Evolutionary conservation across 2,329 filamentous ascomycete species (phyloP), one percentile per base, ranked within the genome.

Genomic region (Zymoseptoria tritici): DNA sequence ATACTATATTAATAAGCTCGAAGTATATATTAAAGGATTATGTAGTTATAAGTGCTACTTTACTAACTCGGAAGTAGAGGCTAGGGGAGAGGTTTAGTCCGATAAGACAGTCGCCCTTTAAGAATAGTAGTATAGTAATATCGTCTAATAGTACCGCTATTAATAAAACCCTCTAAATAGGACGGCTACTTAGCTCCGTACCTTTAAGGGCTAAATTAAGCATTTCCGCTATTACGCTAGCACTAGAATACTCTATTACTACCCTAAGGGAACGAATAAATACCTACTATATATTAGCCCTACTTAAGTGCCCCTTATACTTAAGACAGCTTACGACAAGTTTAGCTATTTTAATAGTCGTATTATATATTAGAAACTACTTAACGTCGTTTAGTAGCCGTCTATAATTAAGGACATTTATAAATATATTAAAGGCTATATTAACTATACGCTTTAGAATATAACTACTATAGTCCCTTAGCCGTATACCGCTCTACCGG

Each of bases 331-430:
- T 7, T 42, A 55, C 16, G 9, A 55, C 42, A 9, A 55, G 3
- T 13, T 5, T 13, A 20, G 36, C 6, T 22, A 50, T 6, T 56
- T 56, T 55, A 55, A 20, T 8, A 20, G 16, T 31, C 22, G 49
- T 8, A 55, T 29, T 55, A 42, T 55, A 1, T 42, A 36, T n/a
- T 55, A 55, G n/a, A 55, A 55, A 24, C 16, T 53, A 3, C n/a
- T 31, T 36, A 55, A 9, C 21, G 5, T n/a, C 13, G 53, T 55
- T 2, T 55, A 55, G 22, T 55, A 55, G 53, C 53, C 20, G 13
- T 19, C 26, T 31, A 55, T 55, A 36, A 55, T 55, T 29, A 55
- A 31, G 22, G 24, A 55, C 20, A 55, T 55, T n/a, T 36, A 55
- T 11, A n/a, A 31, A 16, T 55, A 55, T 31, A 36, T 55, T 19